phyloP scores from a whole-genome alignment of 2,329 filamentous ascomycete genomes.

The Myotisia sp. region DNA sequence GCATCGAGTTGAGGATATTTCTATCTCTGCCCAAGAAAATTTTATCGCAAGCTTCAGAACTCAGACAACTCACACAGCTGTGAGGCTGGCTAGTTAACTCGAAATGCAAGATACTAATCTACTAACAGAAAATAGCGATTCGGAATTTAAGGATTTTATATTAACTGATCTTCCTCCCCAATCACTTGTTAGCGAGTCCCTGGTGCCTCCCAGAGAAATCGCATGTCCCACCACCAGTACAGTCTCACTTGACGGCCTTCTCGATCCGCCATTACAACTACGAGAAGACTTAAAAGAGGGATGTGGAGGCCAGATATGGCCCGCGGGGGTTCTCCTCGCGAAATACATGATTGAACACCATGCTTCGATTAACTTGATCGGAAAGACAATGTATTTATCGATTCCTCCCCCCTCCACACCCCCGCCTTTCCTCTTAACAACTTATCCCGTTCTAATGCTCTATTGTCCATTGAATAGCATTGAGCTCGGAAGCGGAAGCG shows the following conservation, averaged over 20 bases:
- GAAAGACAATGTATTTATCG: constrained; percentile 52
- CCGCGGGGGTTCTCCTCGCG: constrained; percentile 74
- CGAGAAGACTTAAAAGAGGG: constrained; percentile 77
- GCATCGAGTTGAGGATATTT: no score
- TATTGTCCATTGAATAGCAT: constrained; percentile 42
- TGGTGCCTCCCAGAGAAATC: constrained; percentile 40
- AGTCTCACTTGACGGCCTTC: constrained; percentile 57
- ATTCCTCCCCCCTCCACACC: neutral
- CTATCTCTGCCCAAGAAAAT: no score
- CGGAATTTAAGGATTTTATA: no score
- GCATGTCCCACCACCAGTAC: constrained; percentile 39
- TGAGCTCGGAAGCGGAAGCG: constrained; percentile 83
- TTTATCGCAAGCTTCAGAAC: no score
- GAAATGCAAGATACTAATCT: no score
- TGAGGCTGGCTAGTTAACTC: no score
- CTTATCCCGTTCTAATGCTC: neutral
- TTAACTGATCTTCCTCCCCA: no score
- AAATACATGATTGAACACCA: constrained; percentile 74
- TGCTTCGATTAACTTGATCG: constrained; percentile 43
- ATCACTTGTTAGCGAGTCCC: constrained; percentile 35
- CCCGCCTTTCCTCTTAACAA: constrained; percentile 9
- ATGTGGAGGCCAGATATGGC: constrained; percentile 90
- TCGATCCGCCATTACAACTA: constrained; percentile 55
- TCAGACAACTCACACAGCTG: no score
- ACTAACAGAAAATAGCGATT: no score